Base-by-base conservation (phyloP, 768 basidiomycete genomes). In the Xerocomellus amylosporus region DNA sequence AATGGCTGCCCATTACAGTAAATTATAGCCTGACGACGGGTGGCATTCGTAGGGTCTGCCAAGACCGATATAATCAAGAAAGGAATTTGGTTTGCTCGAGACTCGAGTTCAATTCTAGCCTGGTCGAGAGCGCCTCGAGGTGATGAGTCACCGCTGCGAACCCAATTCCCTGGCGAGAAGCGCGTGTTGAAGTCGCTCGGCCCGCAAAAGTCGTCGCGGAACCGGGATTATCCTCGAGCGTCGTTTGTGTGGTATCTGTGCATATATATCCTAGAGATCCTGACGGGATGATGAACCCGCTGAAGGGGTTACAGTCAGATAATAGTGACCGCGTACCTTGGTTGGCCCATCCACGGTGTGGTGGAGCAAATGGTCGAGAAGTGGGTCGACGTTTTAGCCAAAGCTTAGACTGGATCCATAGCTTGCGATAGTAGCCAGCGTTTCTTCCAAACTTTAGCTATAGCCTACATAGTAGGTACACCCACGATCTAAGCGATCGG, bases 111-210 rank as follows among this genome's bases (percentile, higher is more conserved):
- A n/a, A n/a, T 6, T 57, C 54, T 26, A 51, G 42, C 46, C 39
- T 38, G 41, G 36, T 30, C 40, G 36, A 59, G 28, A 38, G 14
- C 41, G 40, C 36, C 55, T 51, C 55, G 46, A 37, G 44, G 20
- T 22, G 13, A 36, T 15, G 37, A 33, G 37, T 55, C 53, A 42
- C 34, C 30, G 34, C 22, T 56, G 31, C 22, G 10, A 30, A 4
- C 17, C 7, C 28, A 15, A 26, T 41, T 20, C 22, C 52, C n/a
- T 40, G 5, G 7, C 51, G 38, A 41, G 31, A 39, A 24, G 37
- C 10, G n/a, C 51, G 8, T 51, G 33, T n/a, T 12, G 13, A 14
- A 46, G 7, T 28, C 31, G 15, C 8, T 38, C 7, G 15, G 10
- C 19, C 30, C 30, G 33, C 19, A 2, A 36, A 55, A 26, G 15